Base-by-base conservation (phyloP, 495 filamentous ascomycete species). In the Pyrenula massariospora region DNA sequence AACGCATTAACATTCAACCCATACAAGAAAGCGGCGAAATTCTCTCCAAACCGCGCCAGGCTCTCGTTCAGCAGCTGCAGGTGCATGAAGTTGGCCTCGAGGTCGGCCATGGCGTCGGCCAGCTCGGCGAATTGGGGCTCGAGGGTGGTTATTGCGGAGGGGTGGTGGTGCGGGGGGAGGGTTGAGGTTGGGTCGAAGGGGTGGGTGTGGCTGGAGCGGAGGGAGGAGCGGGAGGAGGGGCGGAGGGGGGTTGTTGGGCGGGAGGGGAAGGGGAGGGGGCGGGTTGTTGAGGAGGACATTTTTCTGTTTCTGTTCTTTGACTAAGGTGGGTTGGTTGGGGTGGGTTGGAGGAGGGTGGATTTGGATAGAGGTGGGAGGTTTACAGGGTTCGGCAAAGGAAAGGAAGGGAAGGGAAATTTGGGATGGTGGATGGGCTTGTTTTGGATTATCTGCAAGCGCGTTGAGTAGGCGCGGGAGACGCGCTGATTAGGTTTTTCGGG, bases 1-100 rank as follows among this genome's bases (percentile, higher is more conserved):
- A 96, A 98, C 2, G 94, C 93, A 70, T 96, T 97, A 89, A 98
- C 94, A 62, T 97, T 96, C 68, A 98, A 66, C 2, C 93, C 93
- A 59, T 97, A 97, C 54, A 98, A 65, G 61, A 98, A 97, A 65
- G 84, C 88, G 0, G 91, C 92, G 66, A 98, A 98, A 69, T 84
- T 93, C 77, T 98, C 93, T 67, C 86, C 92, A 69, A 98, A 98
- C 10, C 93, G 81, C 48, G 89, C 84, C 68, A 98, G 65, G 61
- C 89, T 95, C 73, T 98, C 92, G 67, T 98, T 91, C 89, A 98
- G 94, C 56, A 95, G 71, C 70, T 96, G 92, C 58, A 98, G 79
- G 63, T 96, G 89, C 84, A 93, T 91, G 77, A 97, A 93, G 69
- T 98, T 96, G 55, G 87, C 87, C 74, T 97, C 93, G 10, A 98